Percentiles rank a stretch among this genome's conserved stretches.
These are phyloP conservation scores for Malus hybrid DNA, from an alignment of 331 rosid species.

Conservation along the genomic window DNA sequence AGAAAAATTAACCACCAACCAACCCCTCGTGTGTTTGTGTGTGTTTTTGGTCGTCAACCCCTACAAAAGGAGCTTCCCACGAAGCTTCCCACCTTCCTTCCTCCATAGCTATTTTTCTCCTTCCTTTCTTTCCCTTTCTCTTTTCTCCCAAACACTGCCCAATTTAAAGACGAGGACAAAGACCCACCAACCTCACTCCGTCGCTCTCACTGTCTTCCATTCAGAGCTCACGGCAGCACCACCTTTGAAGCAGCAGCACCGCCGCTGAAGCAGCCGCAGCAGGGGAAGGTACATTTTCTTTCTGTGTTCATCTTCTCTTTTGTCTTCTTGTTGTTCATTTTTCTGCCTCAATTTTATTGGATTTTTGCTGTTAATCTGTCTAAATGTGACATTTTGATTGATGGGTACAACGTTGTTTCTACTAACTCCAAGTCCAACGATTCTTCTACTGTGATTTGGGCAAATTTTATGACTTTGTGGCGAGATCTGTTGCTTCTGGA, in stretches of 20 bases:
- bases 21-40: conserved; percentile 41
- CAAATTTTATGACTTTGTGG: neutral
- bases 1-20: neutral
- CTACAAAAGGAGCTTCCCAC: conserved; percentile 32
- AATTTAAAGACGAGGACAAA: conserved; percentile 2
- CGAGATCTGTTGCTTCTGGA: neutral
- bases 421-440: neutral
- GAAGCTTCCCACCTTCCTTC: conserved; percentile 65
- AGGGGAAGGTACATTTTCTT: conserved; percentile 16
- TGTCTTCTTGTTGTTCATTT: neutral
- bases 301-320: neutral
- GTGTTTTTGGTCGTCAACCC: conserved; percentile 39
- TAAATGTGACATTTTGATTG: no score
- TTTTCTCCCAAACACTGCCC: conserved; percentile 5
- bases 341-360: neutral
- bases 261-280: no score
- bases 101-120: conserved; percentile 29
- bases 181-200: conserved; percentile 3
- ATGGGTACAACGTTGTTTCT: neutral
- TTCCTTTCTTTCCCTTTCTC: neutral
- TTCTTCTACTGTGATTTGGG: no score
- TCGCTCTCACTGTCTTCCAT: neutral
- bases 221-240: neutral
- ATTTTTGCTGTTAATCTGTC: neutral
- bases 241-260: neutral